Conservation (phyloP, 257 asterid genomes). For the Marsdenia floribunda region DNA sequence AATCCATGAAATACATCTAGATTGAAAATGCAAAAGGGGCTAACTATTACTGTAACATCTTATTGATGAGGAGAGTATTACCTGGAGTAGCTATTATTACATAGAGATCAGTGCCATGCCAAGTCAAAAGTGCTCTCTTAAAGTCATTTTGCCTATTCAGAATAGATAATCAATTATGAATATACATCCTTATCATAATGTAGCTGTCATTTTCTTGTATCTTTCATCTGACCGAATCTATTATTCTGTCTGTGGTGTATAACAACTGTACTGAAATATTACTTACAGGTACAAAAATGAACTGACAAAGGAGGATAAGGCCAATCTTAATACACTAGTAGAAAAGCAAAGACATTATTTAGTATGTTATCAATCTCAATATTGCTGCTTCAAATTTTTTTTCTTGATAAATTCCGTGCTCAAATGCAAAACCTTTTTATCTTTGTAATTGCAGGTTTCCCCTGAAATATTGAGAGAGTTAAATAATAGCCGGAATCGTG, state of each 20-base stretch:
- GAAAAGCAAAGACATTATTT: constrained; percentile 72
- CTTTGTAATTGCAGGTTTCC: constrained; percentile 59
- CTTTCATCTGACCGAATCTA: neutral
- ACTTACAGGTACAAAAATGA: constrained; percentile 75
- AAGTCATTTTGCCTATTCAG: neutral
- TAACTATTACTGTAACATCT: neutral
- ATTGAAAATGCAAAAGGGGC: neutral
- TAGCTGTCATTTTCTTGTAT: neutral
- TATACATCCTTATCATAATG: neutral
- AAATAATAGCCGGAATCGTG: constrained; percentile 84
- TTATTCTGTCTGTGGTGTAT: neutral
- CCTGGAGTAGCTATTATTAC: neutral
- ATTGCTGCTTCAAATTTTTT: neutral
- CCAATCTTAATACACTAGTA: constrained; percentile 49
- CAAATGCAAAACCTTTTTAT: neutral
- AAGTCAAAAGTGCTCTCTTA: neutral
- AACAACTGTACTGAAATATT: neutral
- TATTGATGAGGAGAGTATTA: neutral
- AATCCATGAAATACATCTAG: neutral
- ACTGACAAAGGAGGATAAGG: constrained; percentile 77
- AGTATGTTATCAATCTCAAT: constrained; percentile 41
- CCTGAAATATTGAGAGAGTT: constrained; percentile 89
- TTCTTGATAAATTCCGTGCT: neutral
- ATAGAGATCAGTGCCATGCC: neutral
- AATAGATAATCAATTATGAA: no score